These are phyloP conservation scores for Chaetomium olivaceum DNA, from an alignment of 2,329 filamentous ascomycete species.

Conservation along the genomic window DNA sequence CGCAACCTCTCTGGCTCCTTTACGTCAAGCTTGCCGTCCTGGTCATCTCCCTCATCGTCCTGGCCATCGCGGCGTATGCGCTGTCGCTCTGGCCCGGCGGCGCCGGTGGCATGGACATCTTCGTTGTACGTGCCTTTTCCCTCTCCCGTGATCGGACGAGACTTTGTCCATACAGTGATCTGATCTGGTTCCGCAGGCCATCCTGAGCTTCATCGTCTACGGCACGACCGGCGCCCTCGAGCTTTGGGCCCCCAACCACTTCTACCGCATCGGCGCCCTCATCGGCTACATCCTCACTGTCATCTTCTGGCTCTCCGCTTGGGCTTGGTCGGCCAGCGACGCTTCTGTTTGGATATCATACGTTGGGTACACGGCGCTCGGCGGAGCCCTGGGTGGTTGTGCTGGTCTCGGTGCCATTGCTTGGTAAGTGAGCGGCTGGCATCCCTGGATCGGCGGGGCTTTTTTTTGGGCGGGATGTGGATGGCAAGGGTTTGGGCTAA, in stretches of 20 bases:
- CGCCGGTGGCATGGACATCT: slow-evolving; percentile 48
- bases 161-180: neutral
- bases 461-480: neutral
- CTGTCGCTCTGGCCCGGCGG: slow-evolving; percentile 41
- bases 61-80: slow-evolving; percentile 46
- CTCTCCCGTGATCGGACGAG: slow-evolving; percentile 18
- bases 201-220: slow-evolving; percentile 46
- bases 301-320: slow-evolving; percentile 49
- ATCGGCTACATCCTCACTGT: slow-evolving; percentile 40
- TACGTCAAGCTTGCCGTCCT: slow-evolving; percentile 43
- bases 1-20: slow-evolving; percentile 40
- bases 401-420: slow-evolving; percentile 46
- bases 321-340: slow-evolving; percentile 46
- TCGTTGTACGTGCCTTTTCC: slow-evolving; percentile 43
- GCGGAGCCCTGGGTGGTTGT: slow-evolving; percentile 42
- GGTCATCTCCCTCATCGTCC: slow-evolving; percentile 42
- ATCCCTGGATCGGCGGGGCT: neutral
- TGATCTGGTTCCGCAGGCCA: slow-evolving; percentile 36
- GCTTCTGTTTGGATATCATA: slow-evolving; percentile 32
- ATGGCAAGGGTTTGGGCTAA: neutral
- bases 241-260: slow-evolving; percentile 40
- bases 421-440: slow-evolving; percentile 39
- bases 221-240: slow-evolving; percentile 43
- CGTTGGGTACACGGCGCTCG: slow-evolving; percentile 32
- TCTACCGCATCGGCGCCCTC: slow-evolving; percentile 43